A percentile compares a stretch with the other conserved stretches of the same genome.
Evolutionary conservation across 805 yeast genomes (phyloP).

Genomic region (Diddensiella caesifluorescens): DNA sequence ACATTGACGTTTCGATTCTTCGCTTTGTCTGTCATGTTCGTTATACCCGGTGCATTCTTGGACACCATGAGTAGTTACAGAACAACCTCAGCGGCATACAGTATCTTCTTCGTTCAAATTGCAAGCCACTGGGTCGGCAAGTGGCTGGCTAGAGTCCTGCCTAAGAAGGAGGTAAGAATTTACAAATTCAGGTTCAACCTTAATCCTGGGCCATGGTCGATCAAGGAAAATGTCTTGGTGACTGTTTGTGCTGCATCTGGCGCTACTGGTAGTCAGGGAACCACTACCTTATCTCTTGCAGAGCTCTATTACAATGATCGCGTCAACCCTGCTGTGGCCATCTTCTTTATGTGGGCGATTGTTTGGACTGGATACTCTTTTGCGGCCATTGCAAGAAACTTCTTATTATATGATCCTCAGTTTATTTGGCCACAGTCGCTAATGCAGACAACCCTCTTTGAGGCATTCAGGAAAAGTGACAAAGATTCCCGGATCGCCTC

Average conservation of each 20-base stretch:
- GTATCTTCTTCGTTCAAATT: slow-evolving; percentile 13
- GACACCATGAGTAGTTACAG: slow-evolving; percentile 12
- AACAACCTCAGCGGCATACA: slow-evolving; percentile 12
- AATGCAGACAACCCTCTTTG: slow-evolving; percentile 16
- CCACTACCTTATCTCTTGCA: slow-evolving; percentile 13
- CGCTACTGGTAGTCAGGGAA: slow-evolving; percentile 14
- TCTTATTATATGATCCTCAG: slow-evolving; percentile 12
- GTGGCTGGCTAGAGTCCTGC: slow-evolving; percentile 30
- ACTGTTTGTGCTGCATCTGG: slow-evolving; percentile 16
- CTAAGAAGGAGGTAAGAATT: slow-evolving; percentile 29
- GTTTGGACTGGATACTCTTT: slow-evolving; percentile 18
- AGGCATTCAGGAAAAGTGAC: slow-evolving; percentile 12
- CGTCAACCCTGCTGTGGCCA: slow-evolving; percentile 13
- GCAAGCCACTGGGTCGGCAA: slow-evolving; percentile 14
- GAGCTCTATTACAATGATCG: slow-evolving; percentile 11
- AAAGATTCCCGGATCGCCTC: slow-evolving; percentile 11
- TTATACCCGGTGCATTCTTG: slow-evolving; percentile 11
- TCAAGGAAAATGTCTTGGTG: slow-evolving; percentile 36
- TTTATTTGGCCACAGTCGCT: slow-evolving; percentile 17
- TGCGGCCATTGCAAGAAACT: slow-evolving; percentile 15
- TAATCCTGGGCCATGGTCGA: slow-evolving; percentile 54
- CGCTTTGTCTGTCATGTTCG: slow-evolving; percentile 8
- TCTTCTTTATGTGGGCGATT: slow-evolving; percentile 17
- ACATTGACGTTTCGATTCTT: slow-evolving; percentile 10
- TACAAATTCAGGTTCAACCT: slow-evolving; percentile 31